Evolutionary conservation across 1,284 basidiomycete species (phyloP).

Genomic region (Irpex sp.): DNA sequence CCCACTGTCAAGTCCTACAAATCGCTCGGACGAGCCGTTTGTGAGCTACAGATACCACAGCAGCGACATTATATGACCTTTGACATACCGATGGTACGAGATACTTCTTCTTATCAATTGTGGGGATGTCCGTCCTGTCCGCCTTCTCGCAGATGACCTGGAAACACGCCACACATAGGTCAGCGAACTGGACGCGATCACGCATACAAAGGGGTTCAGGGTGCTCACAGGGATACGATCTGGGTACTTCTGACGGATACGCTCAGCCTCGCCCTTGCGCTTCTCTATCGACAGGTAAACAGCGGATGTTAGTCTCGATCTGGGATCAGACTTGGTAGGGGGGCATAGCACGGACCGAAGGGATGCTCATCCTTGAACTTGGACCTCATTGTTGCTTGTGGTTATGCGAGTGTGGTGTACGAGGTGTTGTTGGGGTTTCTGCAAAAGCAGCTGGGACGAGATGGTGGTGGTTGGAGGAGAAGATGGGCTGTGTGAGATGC

Average conservation of each 20-base stretch:
- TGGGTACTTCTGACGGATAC: constrained; percentile 97
- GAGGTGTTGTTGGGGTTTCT: constrained; percentile 10
- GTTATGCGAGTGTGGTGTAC: neutral
- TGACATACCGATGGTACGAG: constrained; percentile 87
- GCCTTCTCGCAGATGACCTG: constrained; percentile 99
- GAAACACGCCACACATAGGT: neutral
- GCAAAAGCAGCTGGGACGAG: neutral
- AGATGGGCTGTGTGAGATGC: constrained; percentile 17
- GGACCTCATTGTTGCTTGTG: constrained; percentile 70
- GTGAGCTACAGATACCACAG: neutral
- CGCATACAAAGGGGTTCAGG: neutral
- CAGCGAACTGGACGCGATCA: neutral
- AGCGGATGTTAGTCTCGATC: constrained; percentile 25
- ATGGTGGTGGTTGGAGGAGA: constrained; percentile 15
- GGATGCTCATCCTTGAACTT: constrained; percentile 99
- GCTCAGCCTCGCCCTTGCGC: constrained; percentile 96
- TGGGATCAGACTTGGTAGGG: constrained; percentile 11
- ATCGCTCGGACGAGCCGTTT: constrained; percentile 12
- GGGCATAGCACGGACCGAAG: constrained; percentile 68
- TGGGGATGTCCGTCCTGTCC: constrained; percentile 97
- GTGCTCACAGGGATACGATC: constrained; percentile 92
- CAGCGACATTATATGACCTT: neutral
- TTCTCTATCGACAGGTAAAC: constrained; percentile 65
- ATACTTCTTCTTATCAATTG: constrained; percentile 99
- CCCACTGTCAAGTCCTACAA: constrained; percentile 93